Evolutionary conservation across 2,329 filamentous ascomycete species (phyloP), one percentile per base, ranked within the genome.

Genomic region (Emmonsia crescens): DNA sequence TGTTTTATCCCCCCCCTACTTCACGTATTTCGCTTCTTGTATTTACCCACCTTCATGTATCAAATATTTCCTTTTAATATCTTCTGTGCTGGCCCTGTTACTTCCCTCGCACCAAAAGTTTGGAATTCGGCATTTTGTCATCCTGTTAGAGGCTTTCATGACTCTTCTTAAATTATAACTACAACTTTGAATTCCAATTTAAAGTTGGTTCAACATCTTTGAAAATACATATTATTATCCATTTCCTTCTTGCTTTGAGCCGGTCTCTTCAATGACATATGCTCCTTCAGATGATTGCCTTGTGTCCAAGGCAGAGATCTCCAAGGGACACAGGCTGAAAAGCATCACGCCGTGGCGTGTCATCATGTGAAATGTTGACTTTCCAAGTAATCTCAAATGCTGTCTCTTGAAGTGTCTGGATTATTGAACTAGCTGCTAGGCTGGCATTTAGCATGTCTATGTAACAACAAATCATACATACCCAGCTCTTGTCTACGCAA

Each of bases 401-500:
- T n/a, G n/a, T n/a, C n/a, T n/a, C n/a, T n/a, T n/a, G n/a, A n/a
- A n/a, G n/a, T n/a, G n/a, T n/a, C n/a, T n/a, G n/a, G n/a, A n/a
- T n/a, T n/a, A n/a, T n/a, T n/a, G n/a, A n/a, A n/a, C n/a, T n/a
- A n/a, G n/a, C n/a, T n/a, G n/a, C n/a, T n/a, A n/a, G n/a, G n/a
- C n/a, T n/a, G n/a, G n/a, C n/a, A n/a, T n/a, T n/a, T n/a, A n/a
- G n/a, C n/a, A n/a, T n/a, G n/a, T n/a, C n/a, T n/a, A n/a, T n/a
- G n/a, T n/a, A n/a, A n/a, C n/a, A n/a, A n/a, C n/a, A n/a, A n/a
- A n/a, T n/a, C n/a, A n/a, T n/a, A n/a, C n/a, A n/a, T n/a, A n/a
- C n/a, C n/a, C n/a, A n/a, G n/a, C n/a, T n/a, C n/a, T n/a, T n/a
- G 80, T 81, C 2, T 84, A 85, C 68, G 81, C 82, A 5, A 80